Base-by-base conservation (phyloP, 2,329 filamentous ascomycete genomes). In the Chaetothyriales sp. region DNA sequence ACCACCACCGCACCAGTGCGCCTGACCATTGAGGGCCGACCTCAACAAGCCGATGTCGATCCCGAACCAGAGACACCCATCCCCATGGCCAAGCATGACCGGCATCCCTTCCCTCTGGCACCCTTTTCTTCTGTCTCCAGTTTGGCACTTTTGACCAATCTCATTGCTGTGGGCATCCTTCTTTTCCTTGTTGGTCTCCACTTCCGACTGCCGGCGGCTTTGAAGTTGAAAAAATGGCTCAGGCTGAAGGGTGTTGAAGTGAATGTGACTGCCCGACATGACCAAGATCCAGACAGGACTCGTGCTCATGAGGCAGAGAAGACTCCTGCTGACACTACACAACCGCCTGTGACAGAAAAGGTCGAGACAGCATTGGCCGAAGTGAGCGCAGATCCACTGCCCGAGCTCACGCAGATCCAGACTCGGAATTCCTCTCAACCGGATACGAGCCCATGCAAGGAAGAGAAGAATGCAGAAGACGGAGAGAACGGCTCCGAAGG, bases 1-100 rank as follows among this genome's bases (percentile, higher is more conserved):
- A 22, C 45, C 71, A 77, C 53, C 77, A 3, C 74, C 77, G 47
- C 71, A 81, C 57, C 75, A 73, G 49, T 57, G 39, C 51, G 51
- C 6, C 46, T 60, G 51, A 61, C 57, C n/a, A 59, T 61, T 20
- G 56, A 52, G 6, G 54, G 48, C 18, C 53, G 56, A 4, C 47
- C 57, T 8, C 49, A 55, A 36, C 18, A 18, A 10, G 51, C 49
- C 8, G 57, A 57, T 25, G 46, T 58, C 43, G 51, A 47, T 10
- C 45, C 54, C 39, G 55, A 56, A 26, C 51, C 51, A 32, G 55
- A 55, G 42, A 57, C 51, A 22, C 51, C 52, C 5, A 52, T 60
- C 46, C 32, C 32, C 32, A 15, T 39, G 32, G 5, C 32, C 32
- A 39, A 15, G 32, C 32, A 39, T 3, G 32, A 39, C 15, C 10